phyloP scores from a whole-genome alignment of 345 rosid species.

The Turritis glabra region DNA sequence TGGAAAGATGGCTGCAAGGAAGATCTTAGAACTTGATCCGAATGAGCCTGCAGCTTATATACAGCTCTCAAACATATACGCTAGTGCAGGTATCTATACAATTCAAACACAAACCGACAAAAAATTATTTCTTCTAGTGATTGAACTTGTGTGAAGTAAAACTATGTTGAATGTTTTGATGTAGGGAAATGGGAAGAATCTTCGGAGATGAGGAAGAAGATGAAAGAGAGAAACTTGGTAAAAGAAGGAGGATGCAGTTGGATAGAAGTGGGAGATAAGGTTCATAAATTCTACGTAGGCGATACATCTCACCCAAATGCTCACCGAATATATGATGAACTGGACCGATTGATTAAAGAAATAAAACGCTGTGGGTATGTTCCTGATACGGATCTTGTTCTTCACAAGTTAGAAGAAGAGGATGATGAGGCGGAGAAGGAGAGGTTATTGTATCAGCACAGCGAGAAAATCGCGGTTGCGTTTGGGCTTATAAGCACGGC shows the following conservation, averaged over 20 bases:
- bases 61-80: constrained; percentile 68
- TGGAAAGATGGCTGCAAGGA: constrained; percentile 58
- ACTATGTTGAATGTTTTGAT: background rate
- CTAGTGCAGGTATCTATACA: constrained; percentile 44
- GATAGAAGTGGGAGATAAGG: constrained; percentile 63
- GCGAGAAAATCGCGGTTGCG: constrained; percentile 79
- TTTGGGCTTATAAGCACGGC: constrained; percentile 63
- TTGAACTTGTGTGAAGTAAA: background rate
- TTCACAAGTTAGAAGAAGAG: constrained; percentile 66
- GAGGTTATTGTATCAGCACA: constrained; percentile 63
- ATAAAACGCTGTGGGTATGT: constrained; percentile 65
- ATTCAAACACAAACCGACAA: background rate
- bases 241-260: constrained; percentile 88
- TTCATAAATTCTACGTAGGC: constrained; percentile 69
- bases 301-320: constrained; percentile 65
- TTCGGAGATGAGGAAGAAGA: constrained; percentile 53
- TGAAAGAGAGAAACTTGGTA: constrained; percentile 58
- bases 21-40: constrained; percentile 65
- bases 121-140: background rate
- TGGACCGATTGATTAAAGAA: constrained; percentile 47
- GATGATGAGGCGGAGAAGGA: constrained; percentile 54
- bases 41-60: constrained; percentile 68
- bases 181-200: constrained; percentile 63
- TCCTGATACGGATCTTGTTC: constrained; percentile 66
- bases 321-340: constrained; percentile 46